These are phyloP conservation scores for Mercurialis annua DNA, from an alignment of 345 rosid species.

Conservation along the genomic window DNA sequence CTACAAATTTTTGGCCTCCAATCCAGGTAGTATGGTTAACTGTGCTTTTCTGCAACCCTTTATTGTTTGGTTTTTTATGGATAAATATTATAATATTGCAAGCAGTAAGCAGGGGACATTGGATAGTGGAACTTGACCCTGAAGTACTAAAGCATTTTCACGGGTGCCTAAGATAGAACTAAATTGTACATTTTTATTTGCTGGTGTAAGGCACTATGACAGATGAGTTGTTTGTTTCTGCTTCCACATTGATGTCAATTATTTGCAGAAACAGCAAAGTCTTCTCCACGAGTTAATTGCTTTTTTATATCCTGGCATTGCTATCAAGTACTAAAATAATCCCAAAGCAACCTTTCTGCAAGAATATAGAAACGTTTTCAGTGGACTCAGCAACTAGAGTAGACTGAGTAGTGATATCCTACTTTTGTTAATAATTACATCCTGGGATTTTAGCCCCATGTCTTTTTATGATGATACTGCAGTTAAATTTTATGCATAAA, in stretches of 20 bases:
- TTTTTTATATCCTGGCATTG: background rate
- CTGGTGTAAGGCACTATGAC: background rate
- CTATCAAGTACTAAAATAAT: background rate
- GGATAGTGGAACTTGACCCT: background rate
- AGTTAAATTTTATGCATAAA: background rate
- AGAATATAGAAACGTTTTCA: background rate
- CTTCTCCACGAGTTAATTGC: background rate
- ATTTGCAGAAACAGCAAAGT: background rate
- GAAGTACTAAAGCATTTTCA: background rate
- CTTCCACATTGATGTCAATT: background rate
- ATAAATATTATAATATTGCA: background rate
- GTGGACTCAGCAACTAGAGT: background rate
- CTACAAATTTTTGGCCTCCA: slow-evolving; percentile 97
- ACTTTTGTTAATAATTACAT: background rate
- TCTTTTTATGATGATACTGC: background rate
- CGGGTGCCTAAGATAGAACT: background rate
- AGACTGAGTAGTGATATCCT: background rate
- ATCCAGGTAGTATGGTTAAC: slow-evolving; percentile 57
- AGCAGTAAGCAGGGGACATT: background rate
- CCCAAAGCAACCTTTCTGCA: background rate
- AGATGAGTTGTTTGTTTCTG: background rate
- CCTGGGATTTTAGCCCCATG: background rate
- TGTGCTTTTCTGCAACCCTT: background rate
- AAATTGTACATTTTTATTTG: background rate
- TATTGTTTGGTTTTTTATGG: background rate